phyloP scores from a whole-genome alignment of 2,329 filamentous ascomycete species.

The Cordyceps javanica region DNA sequence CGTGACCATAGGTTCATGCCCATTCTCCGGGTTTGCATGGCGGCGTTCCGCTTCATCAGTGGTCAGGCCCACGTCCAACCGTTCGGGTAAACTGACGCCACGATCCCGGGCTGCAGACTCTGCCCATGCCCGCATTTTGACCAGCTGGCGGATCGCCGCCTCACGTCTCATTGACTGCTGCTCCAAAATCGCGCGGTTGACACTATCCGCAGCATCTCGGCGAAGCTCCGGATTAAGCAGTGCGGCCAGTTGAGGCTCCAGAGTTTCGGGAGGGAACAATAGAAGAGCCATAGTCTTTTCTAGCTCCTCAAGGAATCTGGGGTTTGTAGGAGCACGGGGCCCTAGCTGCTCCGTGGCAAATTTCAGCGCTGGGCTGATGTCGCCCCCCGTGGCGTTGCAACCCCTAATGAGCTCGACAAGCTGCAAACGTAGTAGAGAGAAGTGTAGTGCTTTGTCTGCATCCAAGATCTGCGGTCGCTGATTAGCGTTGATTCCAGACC shows the following conservation, averaged over 20 bases:
- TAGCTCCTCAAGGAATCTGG: constrained; percentile 75
- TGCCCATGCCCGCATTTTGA: constrained; percentile 79
- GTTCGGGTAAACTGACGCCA: constrained; percentile 26
- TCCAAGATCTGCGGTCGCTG: constrained; percentile 68
- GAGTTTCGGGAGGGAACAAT: constrained; percentile 75
- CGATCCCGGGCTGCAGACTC: constrained; percentile 53
- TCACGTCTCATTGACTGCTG: constrained; percentile 68
- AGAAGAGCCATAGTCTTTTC: constrained; percentile 91
- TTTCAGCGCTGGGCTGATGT: constrained; percentile 72
- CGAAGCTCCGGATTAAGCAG: constrained; percentile 76
- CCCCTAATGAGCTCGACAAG: constrained; percentile 86
- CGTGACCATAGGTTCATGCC: constrained; percentile 48
- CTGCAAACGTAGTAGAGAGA: constrained; percentile 82
- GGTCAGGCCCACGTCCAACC: constrained; percentile 31
- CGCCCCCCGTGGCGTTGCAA: constrained; percentile 61
- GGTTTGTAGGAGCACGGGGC: constrained; percentile 75
- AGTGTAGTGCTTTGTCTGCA: constrained; percentile 74
- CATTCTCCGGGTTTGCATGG: constrained; percentile 29
- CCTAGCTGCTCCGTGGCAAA: constrained; percentile 87
- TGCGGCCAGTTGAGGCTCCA: constrained; percentile 68
- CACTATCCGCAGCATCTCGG: constrained; percentile 74
- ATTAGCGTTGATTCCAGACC: constrained; percentile 19
- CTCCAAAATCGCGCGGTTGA: constrained; percentile 82
- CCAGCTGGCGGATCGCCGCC: constrained; percentile 73
- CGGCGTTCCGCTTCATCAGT: constrained; percentile 30